Evolutionary conservation across 495 filamentous ascomycete genomes (phyloP), one percentile per base, ranked within the genome.

Genomic region (Elasticomyces elasticus): DNA sequence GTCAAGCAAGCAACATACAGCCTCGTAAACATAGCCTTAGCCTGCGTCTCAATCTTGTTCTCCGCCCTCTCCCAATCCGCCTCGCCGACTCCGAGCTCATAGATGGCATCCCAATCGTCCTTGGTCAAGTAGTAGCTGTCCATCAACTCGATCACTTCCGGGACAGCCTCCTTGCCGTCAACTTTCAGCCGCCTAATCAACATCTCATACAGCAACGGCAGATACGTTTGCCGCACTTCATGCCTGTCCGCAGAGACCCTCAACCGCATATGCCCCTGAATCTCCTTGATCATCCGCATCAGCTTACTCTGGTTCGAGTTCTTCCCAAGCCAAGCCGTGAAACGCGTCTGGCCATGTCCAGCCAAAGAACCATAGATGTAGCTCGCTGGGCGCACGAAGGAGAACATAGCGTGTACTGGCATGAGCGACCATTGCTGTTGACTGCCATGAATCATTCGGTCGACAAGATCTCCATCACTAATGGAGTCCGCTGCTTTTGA

Each of bases 371-470:
- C 92, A 44, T 85, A 84, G n/a, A 86, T 75, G 66, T 83, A 94
- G 66, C 87, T 94, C n/a, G 92, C 83, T 7, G 92, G 92, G 24
- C 82, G 77, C 24, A 99, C 90, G 52, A 94, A 94, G 59, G 89
- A 94, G 72, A 99, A 94, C 38, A 94, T 77, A n/a, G 89, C 94
- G 70, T 99, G 92, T 4, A 85, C 86, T 9, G 92, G 92, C 92
- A 99, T 97, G 49, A 99, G 70, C 63, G 84, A 89, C 92, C 92
- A 99, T 54, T 97, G 92, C 59, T 97, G 92, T 67, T 99, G 94
- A 11, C 86, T 84, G 17, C 92, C 92, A 67, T 97, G 92, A 46
- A 99, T 99, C 89, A 99, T 94, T 20, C 88, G 76, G 67, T 99
- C 94, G 11, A 96, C 88, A 33, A 99, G 77, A 64, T 99, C 92